Percentiles rank a stretch among this genome's conserved stretches.
These are phyloP conservation scores for Tolypocladium cylindrosporum DNA, from an alignment of 2,329 filamentous ascomycete genomes.

Conservation along the genomic window DNA sequence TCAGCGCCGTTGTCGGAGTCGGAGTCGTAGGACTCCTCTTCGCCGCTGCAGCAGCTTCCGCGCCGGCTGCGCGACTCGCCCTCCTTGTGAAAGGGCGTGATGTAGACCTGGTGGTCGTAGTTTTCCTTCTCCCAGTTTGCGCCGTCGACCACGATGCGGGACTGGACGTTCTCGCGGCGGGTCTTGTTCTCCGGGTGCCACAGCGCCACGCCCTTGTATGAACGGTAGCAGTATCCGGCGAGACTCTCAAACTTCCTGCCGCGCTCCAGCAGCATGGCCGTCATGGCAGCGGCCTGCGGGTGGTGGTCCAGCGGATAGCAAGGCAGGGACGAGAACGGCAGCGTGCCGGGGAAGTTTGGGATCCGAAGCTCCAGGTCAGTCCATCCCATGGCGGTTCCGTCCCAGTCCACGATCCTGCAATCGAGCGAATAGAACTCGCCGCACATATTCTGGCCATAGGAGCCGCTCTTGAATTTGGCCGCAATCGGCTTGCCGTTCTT, in stretches of 20 bases:
- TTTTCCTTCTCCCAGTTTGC: slow-evolving; percentile 20
- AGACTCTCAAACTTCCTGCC: slow-evolving; percentile 35
- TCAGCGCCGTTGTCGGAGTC: slow-evolving; percentile 1
- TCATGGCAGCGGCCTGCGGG: slow-evolving; percentile 24
- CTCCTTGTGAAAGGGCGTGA: slow-evolving; percentile 4
- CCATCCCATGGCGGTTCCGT: slow-evolving; percentile 36
- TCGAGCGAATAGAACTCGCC: slow-evolving; percentile 28
- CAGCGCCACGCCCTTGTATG: slow-evolving; percentile 30
- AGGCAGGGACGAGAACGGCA: slow-evolving; percentile 30
- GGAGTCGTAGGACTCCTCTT: neutral
- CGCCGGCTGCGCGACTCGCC: neutral
- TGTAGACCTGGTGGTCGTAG: slow-evolving; percentile 13
- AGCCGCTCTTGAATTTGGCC: slow-evolving; percentile 25
- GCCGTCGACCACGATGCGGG: slow-evolving; percentile 20
- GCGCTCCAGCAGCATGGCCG: slow-evolving; percentile 23
- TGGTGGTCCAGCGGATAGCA: slow-evolving; percentile 36
- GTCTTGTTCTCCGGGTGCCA: slow-evolving; percentile 13
- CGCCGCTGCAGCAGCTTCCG: neutral
- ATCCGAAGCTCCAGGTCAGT: slow-evolving; percentile 23
- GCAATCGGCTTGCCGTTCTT: slow-evolving; percentile 28
- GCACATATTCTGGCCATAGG: slow-evolving; percentile 25
- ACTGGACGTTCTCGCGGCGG: slow-evolving; percentile 17
- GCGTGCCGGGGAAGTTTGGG: slow-evolving; percentile 31
- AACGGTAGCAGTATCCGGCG: slow-evolving; percentile 36
- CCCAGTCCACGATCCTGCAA: slow-evolving; percentile 35